Evolutionary conservation across 2,329 filamentous ascomycete genomes (phyloP), one percentile per base, ranked within the genome.

Genomic region (Lachnum nothofagi): DNA sequence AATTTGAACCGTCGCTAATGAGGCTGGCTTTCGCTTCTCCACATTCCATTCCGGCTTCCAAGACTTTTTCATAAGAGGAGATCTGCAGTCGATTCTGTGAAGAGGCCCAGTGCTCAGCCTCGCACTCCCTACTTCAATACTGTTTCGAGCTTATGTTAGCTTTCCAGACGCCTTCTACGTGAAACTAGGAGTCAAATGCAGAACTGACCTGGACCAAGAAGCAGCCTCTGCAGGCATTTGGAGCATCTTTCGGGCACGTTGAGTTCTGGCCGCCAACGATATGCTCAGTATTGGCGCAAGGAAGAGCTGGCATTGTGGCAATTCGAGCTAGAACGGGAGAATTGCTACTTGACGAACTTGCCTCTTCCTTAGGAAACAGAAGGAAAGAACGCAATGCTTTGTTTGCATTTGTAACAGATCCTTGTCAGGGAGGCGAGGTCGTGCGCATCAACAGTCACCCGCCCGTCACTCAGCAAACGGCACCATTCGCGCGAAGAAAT

Each of bases 51-150:
- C 31, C 20, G 53, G 53, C 19, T 42, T 49, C 53, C 53, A 55
- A 12, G 24, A 42, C 16, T 25, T 7, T 19, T 55, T 53, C 20
- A 37, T 46, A 10, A 53, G 14, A 24, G 31, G 25, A 12, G 47
- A 51, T 25, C 45, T 51, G 38, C 53, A 55, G 25, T 53, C 50
- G n/a, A 42, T 12, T 37, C 53, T 53, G 31, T 55, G 51, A n/a
- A 41, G 8, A 6, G 5, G 17, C n/a, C 51, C 43, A 48, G 19
- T 55, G 53, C 1, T 29, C 37, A 5, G 19, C 23, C 22, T 51
- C 43, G 17, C 53, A 55, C 8, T 46, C 14, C 17, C 14, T n/a
- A 17, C 51, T 46, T 34, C 47, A 55, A 19, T 55, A 55, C 51
- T 45, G n/a, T 16, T 2, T n/a, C 8, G 29, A 31, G n/a, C 14